A percentile compares a stretch with the other conserved stretches of the same genome.
Conservation (phyloP, 2,329 filamentous ascomycete genomes). For the Phaeophleospora eucalypticola region DNA sequence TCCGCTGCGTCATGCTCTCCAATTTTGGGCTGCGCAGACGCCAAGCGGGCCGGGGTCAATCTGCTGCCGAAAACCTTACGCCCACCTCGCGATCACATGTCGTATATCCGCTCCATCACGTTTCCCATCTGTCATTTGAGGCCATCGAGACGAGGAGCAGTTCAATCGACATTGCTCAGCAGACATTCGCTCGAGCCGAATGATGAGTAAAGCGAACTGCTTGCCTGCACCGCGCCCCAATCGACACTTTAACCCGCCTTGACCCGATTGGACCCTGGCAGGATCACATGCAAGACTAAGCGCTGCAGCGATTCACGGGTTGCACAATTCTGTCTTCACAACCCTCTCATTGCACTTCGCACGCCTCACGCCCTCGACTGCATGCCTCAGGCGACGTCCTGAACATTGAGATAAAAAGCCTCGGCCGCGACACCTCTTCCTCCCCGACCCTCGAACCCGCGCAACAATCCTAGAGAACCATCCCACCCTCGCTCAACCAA, state of each 20-base stretch:
- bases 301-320: too few relatives aligned
- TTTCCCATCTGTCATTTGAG: too few relatives aligned
- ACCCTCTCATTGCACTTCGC: background rate
- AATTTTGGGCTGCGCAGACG: background rate
- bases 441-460: background rate
- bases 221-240: background rate
- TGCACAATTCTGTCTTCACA: too few relatives aligned
- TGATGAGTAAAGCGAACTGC: background rate
- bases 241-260: background rate
- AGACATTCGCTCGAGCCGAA: too few relatives aligned
- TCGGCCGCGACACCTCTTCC: too few relatives aligned
- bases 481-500: background rate
- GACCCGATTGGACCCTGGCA: background rate
- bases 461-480: background rate
- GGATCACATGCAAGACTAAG: background rate
- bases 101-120: background rate
- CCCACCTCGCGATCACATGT: background rate
- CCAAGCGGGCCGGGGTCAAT: background rate
- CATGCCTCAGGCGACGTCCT: background rate
- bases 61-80: background rate
- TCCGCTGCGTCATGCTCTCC: background rate
- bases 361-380: background rate
- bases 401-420: too few relatives aligned
- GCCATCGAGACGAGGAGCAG: too few relatives aligned
- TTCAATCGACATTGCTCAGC: too few relatives aligned